Evolutionary conservation across 2,329 filamentous ascomycete species (phyloP).

Genomic region (Pseudovirgaria hyperparasitica): DNA sequence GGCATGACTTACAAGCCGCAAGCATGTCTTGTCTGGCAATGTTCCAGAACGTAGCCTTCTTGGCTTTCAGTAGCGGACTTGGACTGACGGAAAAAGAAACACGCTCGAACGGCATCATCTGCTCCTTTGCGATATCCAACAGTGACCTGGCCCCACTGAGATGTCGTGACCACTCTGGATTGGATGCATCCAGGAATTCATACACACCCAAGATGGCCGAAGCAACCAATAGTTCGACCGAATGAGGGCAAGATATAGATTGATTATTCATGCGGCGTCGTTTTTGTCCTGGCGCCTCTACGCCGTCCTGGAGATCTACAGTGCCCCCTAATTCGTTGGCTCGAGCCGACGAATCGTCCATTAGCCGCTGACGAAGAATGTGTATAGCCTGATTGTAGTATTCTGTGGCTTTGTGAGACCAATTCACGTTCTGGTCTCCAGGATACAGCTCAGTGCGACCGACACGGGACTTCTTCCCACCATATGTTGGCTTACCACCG

Average conservation of each 20-base stretch:
- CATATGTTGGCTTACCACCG: conserved; percentile 37
- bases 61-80: conserved; percentile 36
- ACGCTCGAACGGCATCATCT: conserved; percentile 32
- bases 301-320: too few relatives aligned
- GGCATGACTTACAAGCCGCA: conserved; percentile 39
- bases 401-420: conserved; percentile 47
- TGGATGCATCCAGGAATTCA: conserved; percentile 54
- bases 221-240: conserved; percentile 50
- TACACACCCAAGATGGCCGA: conserved; percentile 56
- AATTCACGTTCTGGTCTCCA: conserved; percentile 36
- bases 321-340: conserved; percentile 14
- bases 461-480: conserved; percentile 34
- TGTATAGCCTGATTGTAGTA: conserved; percentile 48
- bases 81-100: conserved; percentile 19
- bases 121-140: conserved; percentile 41
- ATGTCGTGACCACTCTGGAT: conserved; percentile 50
- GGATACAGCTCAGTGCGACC: conserved; percentile 41
- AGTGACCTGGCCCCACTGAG: conserved; percentile 53
- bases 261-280: conserved; percentile 30
- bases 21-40: conserved; percentile 54
- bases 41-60: conserved; percentile 53
- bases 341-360: conserved; percentile 15
- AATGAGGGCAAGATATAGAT: conserved; percentile 26
- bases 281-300: conserved; percentile 16
- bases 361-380: conserved; percentile 26